Evolutionary conservation across 140 eudicot genomes (phyloP).

Genomic region (Oenanthe javanica): DNA sequence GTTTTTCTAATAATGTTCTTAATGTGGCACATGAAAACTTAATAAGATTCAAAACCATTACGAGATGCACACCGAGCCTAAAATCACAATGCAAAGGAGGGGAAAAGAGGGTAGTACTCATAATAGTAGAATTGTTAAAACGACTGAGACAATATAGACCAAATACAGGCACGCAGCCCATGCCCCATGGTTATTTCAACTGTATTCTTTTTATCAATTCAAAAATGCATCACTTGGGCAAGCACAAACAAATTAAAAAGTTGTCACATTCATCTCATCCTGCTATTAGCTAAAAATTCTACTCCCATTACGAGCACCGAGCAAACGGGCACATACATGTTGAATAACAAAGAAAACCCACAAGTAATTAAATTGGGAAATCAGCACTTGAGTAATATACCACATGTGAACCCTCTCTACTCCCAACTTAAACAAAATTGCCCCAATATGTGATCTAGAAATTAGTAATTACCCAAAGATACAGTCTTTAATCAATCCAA

Average conservation of each 20-base stretch:
- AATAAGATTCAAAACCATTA: background rate
- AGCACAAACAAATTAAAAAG: no score
- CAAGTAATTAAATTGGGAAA: background rate
- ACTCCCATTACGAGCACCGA: background rate
- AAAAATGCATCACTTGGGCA: background rate
- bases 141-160: background rate
- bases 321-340: background rate
- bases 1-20: background rate
- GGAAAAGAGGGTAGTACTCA: background rate
- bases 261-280: background rate
- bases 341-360: background rate
- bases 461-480: background rate
- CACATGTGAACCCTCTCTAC: background rate
- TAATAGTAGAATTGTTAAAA: background rate
- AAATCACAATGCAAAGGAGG: background rate
- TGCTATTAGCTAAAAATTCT: background rate
- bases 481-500: background rate
- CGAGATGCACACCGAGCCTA: background rate
- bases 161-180: background rate
- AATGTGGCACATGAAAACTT: background rate
- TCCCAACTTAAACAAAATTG: no score
- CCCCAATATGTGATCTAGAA: background rate
- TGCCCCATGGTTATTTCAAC: background rate
- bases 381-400: background rate
- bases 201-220: background rate